Base-by-base conservation (phyloP, 2,329 filamentous ascomycete genomes). In the Colletotrichum orbiculare region DNA sequence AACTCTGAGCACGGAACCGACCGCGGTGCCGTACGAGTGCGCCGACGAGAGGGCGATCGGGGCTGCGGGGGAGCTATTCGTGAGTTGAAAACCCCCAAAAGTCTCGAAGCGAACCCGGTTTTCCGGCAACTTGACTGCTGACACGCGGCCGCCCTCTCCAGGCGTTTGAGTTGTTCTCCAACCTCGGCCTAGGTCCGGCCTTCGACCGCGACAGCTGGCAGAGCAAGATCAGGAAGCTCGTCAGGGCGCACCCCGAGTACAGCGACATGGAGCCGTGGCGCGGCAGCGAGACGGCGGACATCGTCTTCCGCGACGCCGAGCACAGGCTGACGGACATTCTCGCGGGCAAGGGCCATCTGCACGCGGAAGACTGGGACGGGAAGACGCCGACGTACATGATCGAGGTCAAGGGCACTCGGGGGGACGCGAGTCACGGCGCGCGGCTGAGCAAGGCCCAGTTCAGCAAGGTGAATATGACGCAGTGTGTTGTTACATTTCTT, bases 351-450 rank as follows among this genome's bases (percentile, higher is more conserved):
- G 74, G 76, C 2, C 75, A 81, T 55, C 69, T 80, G 0, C 62
- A 68, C 7, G 35, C 47, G 25, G 62, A 67, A 2, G 60, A 48
- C 3, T 81, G 77, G 75, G 9, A 10, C 5, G 10, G n/a, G 12
- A 35, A 43, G 10, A 68, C 53, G 4, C 81, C 77, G 1, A 67
- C 74, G 38, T 86, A 83, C 67, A 80, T 77, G 25, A 78, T 86
- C 2, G 84, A 86, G 60, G 83, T 86, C 41, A 86, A 86, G 69
- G 77, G 82, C 1, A 85, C 83, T 0, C 79, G 77, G 0, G 70
- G 71, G 1, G 52, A 67, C 2, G 77, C 73, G 47, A 70, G 75
- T 2, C 78, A 75, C 6, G 75, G 78, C 0, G 85, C 86, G 58
- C 85, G 72, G 52, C 78, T 85, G 74, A 84, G 80, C 68, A 75